These are phyloP conservation scores for Alternaria brassicae DNA, from an alignment of 2,329 filamentous ascomycete species.

Conservation along the genomic window DNA sequence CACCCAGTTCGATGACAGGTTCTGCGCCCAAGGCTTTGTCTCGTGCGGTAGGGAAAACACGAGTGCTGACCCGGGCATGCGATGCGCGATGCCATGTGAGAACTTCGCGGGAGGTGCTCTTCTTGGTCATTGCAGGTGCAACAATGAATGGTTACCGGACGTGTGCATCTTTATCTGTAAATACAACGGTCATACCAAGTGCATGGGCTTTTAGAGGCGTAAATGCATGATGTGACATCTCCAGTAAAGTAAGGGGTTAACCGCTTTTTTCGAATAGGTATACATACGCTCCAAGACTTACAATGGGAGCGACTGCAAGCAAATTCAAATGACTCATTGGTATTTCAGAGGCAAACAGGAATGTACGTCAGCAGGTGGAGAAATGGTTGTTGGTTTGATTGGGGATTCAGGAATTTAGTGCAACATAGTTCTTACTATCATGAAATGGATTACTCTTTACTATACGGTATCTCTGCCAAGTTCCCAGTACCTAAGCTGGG, in stretches of 20 bases:
- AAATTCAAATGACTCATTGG: accelerated
- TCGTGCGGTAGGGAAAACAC: not conserved
- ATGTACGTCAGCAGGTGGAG: not conserved
- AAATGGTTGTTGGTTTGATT: not conserved
- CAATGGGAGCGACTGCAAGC: not conserved
- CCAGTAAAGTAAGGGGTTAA: not conserved
- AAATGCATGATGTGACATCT: not conserved
- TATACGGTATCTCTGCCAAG: too few relatives aligned
- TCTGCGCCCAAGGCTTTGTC: constrained; percentile 4
- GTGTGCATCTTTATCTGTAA: not conserved
- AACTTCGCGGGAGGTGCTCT: not conserved
- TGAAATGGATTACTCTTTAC: not conserved
- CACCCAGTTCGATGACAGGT: not conserved
- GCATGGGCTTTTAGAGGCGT: accelerated
- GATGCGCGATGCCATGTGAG: not conserved
- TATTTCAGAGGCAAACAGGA: not conserved
- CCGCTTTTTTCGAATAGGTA: not conserved
- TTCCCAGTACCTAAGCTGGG: too few relatives aligned
- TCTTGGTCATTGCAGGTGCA: not conserved
- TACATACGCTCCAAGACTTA: accelerated
- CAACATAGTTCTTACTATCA: not conserved
- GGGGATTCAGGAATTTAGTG: not conserved
- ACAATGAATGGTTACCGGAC: not conserved
- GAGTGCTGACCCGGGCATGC: not conserved
- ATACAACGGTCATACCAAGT: not conserved